A percentile compares a stretch with the other conserved stretches of the same genome.
These are phyloP conservation scores for Aspergillus cavernicola DNA, from an alignment of 495 filamentous ascomycete genomes.

Conservation along the genomic window DNA sequence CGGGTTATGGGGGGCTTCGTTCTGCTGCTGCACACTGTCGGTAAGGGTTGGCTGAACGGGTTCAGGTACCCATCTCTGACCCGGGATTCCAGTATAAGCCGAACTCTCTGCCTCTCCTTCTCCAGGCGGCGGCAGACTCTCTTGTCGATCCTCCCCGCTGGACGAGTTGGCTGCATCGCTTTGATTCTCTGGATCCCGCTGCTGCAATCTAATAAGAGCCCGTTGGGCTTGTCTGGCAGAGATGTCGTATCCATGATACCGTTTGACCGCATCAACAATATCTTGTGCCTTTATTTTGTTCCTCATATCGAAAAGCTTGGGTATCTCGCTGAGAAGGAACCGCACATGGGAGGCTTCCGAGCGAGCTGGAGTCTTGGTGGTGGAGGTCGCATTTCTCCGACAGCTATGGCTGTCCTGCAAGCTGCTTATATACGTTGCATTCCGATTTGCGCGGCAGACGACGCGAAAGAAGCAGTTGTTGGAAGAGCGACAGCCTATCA, in stretches of 20 bases:
- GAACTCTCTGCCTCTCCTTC: constrained; percentile 16
- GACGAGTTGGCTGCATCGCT: constrained; percentile 22
- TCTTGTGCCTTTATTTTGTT: constrained; percentile 38
- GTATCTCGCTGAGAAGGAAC: constrained; percentile 43
- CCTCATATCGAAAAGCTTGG: constrained; percentile 45
- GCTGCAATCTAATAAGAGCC: constrained; percentile 40
- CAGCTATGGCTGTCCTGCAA: constrained; percentile 45
- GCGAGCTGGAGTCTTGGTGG: constrained; percentile 37
- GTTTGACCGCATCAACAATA: constrained; percentile 43
- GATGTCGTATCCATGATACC: constrained; percentile 47
- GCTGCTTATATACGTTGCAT: constrained; percentile 46
- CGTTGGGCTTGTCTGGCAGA: constrained; percentile 45
- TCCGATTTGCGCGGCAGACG: constrained; percentile 46
- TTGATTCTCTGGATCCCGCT: constrained; percentile 24
- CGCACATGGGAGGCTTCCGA: constrained; percentile 49
- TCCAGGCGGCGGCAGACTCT: constrained; percentile 15
- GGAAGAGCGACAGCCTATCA: constrained; percentile 42
- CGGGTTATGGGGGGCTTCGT: constrained; percentile 21
- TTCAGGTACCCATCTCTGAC: constrained; percentile 37
- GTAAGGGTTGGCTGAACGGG: constrained; percentile 27
- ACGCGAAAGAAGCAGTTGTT: constrained; percentile 44
- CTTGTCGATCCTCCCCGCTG: constrained; percentile 21
- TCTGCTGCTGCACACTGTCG: constrained; percentile 22
- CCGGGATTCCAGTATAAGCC: constrained; percentile 27
- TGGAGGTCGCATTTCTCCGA: constrained; percentile 30